Evolutionary conservation across 805 yeast species (phyloP), one percentile per base, ranked within the genome.

Genomic region (Yarrowia yakushimensis): DNA sequence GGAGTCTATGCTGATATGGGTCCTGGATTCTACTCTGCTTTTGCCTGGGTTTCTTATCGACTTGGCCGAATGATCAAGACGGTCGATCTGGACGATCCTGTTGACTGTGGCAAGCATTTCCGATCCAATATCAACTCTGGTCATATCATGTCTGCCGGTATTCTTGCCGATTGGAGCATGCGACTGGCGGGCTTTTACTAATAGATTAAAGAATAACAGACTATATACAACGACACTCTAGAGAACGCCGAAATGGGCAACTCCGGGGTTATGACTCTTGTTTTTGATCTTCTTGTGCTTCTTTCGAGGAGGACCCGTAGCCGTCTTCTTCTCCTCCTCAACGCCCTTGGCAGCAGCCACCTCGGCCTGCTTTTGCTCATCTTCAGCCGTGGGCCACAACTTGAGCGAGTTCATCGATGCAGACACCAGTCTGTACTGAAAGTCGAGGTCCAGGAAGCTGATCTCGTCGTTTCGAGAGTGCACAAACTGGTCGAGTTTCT

Each of bases 401-500:
- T 85, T 87, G 63, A 93, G 76, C 27, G 80, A 78, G 50, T 88
- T 93, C 91, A 92, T 87, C 20, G 97, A 94, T 6, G 87, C 90
- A 71, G 88, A 85, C 3, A 88, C 83, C 61, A 91, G 76, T 64
- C 97, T 81, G 70, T 90, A 94, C 63, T 87, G 87, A 66, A 72
- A 83, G 72, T 93, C 99, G 61, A 90, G 77, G 70, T 91, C 97
- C 66, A 93, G 76, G 45, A 81, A 79, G 0, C 82, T 80, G 1
- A 90, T 97, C 70, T 92, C 98, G 2, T 76, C 72, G 30, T 28
- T 37, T 23, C 60, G 46, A 23, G 67, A 54, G 57, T 69, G 71
- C 23, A 45, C 59, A 33, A 59, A 68, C 3, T 82, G 79, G 68
- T 85, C 92, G 6, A 82, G 77, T 4, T 87, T 80, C 66, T 81